Percentiles rank a stretch among this genome's conserved stretches.
Conservation (phyloP, 495 filamentous ascomycete species). For the Penicillium bialowiezense region DNA sequence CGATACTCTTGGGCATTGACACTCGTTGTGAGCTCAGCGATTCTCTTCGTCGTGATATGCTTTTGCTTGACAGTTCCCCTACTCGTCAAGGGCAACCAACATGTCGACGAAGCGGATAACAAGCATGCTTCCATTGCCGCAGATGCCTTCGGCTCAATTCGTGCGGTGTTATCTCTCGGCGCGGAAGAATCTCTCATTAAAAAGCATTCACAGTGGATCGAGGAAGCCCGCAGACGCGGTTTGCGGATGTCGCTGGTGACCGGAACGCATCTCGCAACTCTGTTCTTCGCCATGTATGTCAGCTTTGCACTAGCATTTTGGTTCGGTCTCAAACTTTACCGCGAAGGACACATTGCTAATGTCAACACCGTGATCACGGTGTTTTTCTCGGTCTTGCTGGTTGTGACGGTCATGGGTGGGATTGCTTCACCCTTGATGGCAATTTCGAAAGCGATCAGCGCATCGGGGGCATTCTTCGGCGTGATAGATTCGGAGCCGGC, state of each 20-base stretch:
- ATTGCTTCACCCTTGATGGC: slow-evolving; percentile 44
- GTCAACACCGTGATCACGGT: slow-evolving; percentile 51
- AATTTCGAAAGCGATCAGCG: slow-evolving; percentile 46
- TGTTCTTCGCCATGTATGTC: slow-evolving; percentile 43
- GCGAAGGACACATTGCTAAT: slow-evolving; percentile 31
- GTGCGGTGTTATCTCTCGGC: slow-evolving; percentile 53
- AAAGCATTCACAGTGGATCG: slow-evolving; percentile 50
- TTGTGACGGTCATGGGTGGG: slow-evolving; percentile 20
- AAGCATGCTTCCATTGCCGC: slow-evolving; percentile 44
- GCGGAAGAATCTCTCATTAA: slow-evolving; percentile 36
- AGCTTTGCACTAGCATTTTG: slow-evolving; percentile 54
- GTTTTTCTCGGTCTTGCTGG: slow-evolving; percentile 43
- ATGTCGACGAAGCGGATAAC: slow-evolving; percentile 25
- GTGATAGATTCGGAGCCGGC: slow-evolving; percentile 46
- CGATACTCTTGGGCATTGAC: slow-evolving; percentile 47
- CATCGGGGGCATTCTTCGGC: slow-evolving; percentile 41
- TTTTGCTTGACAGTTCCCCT: slow-evolving; percentile 28
- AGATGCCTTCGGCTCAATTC: slow-evolving; percentile 47
- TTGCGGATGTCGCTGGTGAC: slow-evolving; percentile 24
- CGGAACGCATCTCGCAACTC: slow-evolving; percentile 27
- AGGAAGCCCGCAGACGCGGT: slow-evolving; percentile 55
- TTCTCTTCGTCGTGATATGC: slow-evolving; percentile 39
- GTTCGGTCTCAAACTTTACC: slow-evolving; percentile 43
- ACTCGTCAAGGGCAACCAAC: slow-evolving; percentile 38
- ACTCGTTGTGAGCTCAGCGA: slow-evolving; percentile 37